Conservation (phyloP, 2,329 filamentous ascomycete species). For the Epichloe hybrida region DNA sequence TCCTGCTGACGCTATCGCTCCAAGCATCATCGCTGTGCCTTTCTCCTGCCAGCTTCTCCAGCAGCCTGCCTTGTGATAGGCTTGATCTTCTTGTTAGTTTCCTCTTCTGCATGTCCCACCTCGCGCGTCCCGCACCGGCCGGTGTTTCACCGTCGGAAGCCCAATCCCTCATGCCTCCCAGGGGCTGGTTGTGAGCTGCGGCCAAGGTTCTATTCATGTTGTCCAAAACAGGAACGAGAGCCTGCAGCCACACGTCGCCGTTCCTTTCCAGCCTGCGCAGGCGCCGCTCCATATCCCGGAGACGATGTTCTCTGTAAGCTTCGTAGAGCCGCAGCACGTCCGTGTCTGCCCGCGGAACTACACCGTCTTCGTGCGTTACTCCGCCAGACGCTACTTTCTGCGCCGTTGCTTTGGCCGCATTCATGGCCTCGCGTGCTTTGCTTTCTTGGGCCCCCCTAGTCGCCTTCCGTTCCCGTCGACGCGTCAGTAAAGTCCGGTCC, state of each 20-base stretch:
- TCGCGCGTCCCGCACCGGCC: constrained; percentile 4
- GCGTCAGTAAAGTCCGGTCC: constrained; percentile 18
- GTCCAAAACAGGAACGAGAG: constrained; percentile 31
- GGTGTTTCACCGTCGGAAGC: constrained; percentile 19
- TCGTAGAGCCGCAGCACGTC: constrained; percentile 27
- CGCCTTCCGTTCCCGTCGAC: constrained; percentile 22
- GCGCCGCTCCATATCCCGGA: constrained; percentile 34
- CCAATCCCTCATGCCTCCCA: constrained; percentile 14
- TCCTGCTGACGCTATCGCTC: constrained; percentile 13
- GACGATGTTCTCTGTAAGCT: constrained; percentile 25
- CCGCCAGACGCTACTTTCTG: constrained; percentile 10
- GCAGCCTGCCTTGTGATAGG: constrained; percentile 16
- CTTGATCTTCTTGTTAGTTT: constrained; percentile 13
- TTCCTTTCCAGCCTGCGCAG: constrained; percentile 32
- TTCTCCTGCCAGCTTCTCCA: constrained; percentile 13
- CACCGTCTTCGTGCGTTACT: constrained; percentile 13
- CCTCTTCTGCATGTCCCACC: constrained; percentile 6
- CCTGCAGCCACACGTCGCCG: constrained; percentile 30
- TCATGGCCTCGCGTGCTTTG: constrained; percentile 10
- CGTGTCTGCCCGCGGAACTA: constrained; percentile 14
- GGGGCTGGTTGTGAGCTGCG: constrained; percentile 6
- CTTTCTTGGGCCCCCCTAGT: constrained; percentile 14
- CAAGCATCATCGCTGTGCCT: constrained; percentile 9
- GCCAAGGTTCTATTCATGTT: constrained; percentile 26
- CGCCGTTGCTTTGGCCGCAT: constrained; percentile 11